Percentiles rank a stretch among this genome's conserved stretches.
phyloP scores from a whole-genome alignment of 192 early-diverging fungal species.

The Funneliformis geosporum region DNA sequence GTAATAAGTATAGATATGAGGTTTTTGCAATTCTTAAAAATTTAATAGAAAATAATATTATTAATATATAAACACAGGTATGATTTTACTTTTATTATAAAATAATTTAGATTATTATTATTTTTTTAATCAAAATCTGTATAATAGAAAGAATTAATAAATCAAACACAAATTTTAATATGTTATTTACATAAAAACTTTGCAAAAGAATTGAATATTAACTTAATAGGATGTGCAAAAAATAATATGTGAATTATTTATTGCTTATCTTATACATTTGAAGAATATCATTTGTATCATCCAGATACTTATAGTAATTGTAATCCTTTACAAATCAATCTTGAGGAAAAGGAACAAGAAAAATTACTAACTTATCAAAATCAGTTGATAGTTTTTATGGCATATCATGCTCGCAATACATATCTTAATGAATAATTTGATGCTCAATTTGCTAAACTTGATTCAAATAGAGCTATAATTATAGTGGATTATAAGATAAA shows the following conservation, averaged over 20 bases:
- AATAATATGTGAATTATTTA: background rate
- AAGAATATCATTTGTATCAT: background rate
- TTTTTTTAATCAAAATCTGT: background rate
- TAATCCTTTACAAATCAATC: background rate
- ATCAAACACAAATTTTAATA: background rate
- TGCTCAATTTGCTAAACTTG: background rate
- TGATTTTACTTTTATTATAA: background rate
- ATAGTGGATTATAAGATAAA: constrained; percentile 2
- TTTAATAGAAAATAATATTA: background rate
- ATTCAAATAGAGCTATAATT: background rate
- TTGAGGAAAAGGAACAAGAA: background rate
- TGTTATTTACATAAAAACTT: background rate
- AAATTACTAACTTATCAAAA: background rate
- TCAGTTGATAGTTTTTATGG: background rate
- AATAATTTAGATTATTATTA: background rate
- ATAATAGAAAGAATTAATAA: background rate
- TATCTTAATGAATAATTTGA: background rate
- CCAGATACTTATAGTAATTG: background rate
- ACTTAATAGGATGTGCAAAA: background rate
- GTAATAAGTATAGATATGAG: background rate
- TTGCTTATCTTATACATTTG: background rate
- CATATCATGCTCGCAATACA: background rate
- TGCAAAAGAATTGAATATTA: background rate
- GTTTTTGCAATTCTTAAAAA: background rate
- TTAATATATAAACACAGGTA: background rate